Conservation (phyloP, 2,329 filamentous ascomycete species). For the Exophiala oligosperma region DNA sequence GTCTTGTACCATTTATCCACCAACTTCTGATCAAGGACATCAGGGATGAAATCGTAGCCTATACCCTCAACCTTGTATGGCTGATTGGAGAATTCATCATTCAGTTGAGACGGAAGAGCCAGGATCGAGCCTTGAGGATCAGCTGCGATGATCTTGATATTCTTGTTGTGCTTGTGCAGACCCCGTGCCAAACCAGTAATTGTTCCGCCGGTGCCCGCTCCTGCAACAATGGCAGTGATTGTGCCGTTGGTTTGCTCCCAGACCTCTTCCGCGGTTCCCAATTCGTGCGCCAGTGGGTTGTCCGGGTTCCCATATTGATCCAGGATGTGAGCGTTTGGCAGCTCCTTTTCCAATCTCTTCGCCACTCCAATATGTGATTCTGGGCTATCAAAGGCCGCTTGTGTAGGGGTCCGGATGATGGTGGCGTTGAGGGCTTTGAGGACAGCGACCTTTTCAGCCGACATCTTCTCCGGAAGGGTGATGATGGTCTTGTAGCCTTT, state of each 20-base stretch:
- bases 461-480: conserved; percentile 99
- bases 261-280: conserved; percentile 92
- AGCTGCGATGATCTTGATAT: conserved; percentile 86
- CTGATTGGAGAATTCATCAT: conserved; percentile 76
- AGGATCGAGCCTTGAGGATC: conserved; percentile 92
- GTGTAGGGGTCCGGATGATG: conserved; percentile 95
- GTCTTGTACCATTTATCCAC: conserved; percentile 99
- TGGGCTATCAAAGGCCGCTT: conserved; percentile 89
- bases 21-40: conserved; percentile 76
- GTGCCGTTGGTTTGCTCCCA: conserved; percentile 86
- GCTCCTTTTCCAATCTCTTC: conserved; percentile 83
- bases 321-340: conserved; percentile 94
- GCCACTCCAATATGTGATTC: conserved; percentile 98
- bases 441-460: conserved; percentile 94
- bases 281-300: conserved; percentile 92
- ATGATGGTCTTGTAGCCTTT: conserved; percentile 98
- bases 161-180: conserved; percentile 79
- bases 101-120: conserved; percentile 76
- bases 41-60: conserved; percentile 96
- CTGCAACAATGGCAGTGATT: conserved; percentile 81
- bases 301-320: conserved; percentile 93
- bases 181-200: conserved; percentile 87
- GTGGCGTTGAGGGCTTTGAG: conserved; percentile 91
- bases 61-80: conserved; percentile 98
- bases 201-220: conserved; percentile 92